phyloP scores from a whole-genome alignment of 257 asterid genomes.

The Plectranthus barbatus region DNA sequence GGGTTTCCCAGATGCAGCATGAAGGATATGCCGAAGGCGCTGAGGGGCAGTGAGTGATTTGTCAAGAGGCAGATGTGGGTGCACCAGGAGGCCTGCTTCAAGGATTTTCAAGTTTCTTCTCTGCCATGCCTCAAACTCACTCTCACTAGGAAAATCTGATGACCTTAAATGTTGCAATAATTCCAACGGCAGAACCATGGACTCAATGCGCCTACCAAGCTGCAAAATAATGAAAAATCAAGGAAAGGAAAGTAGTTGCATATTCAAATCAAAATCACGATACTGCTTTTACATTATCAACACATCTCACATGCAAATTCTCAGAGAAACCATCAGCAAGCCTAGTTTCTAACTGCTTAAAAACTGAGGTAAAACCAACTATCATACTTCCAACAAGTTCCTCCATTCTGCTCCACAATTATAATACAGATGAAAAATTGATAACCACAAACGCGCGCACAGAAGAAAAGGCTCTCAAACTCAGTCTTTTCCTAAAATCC shows the following conservation, averaged over 20 bases:
- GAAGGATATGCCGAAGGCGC: conserved; percentile 51
- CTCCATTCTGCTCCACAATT: background rate
- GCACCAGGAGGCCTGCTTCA: conserved; percentile 71
- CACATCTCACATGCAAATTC: conserved; percentile 1
- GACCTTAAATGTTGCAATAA: conserved; percentile 55
- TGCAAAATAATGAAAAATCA: conserved; percentile 24
- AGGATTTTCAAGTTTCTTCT: conserved; percentile 64
- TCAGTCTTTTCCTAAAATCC: background rate
- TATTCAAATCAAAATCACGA: background rate
- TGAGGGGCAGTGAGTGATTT: conserved; percentile 38
- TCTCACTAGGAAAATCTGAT: conserved; percentile 56
- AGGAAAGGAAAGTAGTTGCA: conserved; percentile 2
- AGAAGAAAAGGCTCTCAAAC: background rate
- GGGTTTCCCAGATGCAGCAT: conserved; percentile 44
- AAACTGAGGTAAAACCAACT: background rate
- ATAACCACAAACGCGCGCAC: background rate
- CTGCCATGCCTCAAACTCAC: conserved; percentile 67
- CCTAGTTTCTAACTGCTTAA: background rate
- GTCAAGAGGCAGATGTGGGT: conserved; percentile 57
- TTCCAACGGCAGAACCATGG: conserved; percentile 80
- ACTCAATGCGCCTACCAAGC: conserved; percentile 78
- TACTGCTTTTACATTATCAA: background rate
- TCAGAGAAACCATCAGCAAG: background rate
- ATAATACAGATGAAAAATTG: background rate
- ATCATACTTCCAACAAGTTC: background rate